Conservation (phyloP, 768 basidiomycete genomes). For the Mycena alexandri region DNA sequence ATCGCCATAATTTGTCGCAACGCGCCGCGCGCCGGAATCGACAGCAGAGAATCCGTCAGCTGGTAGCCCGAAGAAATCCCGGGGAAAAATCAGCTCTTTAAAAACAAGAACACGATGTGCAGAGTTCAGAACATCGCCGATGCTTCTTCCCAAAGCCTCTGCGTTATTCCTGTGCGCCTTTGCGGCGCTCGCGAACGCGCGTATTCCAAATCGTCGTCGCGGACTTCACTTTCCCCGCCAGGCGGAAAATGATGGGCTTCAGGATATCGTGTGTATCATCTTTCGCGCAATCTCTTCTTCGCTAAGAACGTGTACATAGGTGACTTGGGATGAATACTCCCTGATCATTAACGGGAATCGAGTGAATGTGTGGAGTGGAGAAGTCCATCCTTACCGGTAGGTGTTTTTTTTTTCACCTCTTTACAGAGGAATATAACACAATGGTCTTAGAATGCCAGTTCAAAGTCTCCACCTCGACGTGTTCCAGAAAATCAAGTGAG, state of each 20-base stretch:
- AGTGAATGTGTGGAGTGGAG: conserved; percentile 57
- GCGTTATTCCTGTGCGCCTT: not conserved
- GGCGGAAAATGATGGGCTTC: conserved; percentile 43
- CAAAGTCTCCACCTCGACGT: conserved; percentile 58
- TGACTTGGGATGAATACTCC: conserved; percentile 61
- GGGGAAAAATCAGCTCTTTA: conserved; percentile 18
- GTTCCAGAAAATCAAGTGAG: conserved; percentile 59
- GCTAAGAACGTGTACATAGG: conserved; percentile 40
- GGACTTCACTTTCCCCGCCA: conserved; percentile 24
- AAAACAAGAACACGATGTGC: conserved; percentile 12
- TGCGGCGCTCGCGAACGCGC: conserved; percentile 15
- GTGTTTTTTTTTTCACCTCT: not conserved
- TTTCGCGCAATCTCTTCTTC: not conserved
- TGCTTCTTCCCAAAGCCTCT: conserved; percentile 24
- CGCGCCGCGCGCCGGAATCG: conserved; percentile 13
- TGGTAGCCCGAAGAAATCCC: conserved; percentile 32
- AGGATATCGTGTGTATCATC: conserved; percentile 46
- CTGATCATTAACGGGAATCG: conserved; percentile 56
- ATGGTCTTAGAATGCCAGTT: conserved; percentile 50
- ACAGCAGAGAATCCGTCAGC: conserved; percentile 23
- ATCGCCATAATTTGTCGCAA: not conserved
- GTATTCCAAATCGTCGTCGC: conserved; percentile 1
- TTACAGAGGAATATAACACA: not conserved
- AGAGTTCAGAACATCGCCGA: not conserved
- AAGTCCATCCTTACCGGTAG: conserved; percentile 59